phyloP scores from a whole-genome alignment of 345 rosid genomes.

The Eucalyptus marginata region DNA sequence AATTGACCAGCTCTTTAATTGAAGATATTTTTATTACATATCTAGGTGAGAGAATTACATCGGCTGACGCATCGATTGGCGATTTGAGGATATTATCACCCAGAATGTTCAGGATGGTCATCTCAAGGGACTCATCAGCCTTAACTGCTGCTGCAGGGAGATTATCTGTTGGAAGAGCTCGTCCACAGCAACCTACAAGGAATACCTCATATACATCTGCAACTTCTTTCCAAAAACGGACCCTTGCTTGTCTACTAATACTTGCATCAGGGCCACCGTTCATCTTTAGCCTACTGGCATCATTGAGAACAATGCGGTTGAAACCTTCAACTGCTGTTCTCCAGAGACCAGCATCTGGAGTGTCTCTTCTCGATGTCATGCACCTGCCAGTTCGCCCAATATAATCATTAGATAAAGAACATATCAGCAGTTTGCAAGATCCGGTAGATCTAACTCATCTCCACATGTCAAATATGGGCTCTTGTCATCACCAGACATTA shows the following conservation, averaged over 20 bases:
- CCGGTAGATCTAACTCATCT: neutral
- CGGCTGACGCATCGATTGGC: slow-evolving; percentile 64
- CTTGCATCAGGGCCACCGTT: slow-evolving; percentile 32
- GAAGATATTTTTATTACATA: neutral
- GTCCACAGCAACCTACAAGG: slow-evolving; percentile 92
- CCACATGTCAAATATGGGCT: neutral
- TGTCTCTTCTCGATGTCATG: slow-evolving; percentile 93
- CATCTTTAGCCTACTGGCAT: slow-evolving; percentile 22
- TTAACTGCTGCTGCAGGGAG: slow-evolving; percentile 39
- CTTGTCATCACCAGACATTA: neutral
- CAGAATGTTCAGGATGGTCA: slow-evolving; percentile 56
- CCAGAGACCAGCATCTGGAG: slow-evolving; percentile 94
- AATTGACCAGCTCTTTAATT: neutral
- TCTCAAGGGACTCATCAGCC: slow-evolving; percentile 85
- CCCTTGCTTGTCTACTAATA: slow-evolving; percentile 50
- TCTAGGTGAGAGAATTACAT: slow-evolving; percentile 27
- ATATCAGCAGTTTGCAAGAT: neutral
- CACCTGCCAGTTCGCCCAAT: slow-evolving; percentile 26
- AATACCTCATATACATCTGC: slow-evolving; percentile 94
- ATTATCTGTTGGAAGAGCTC: slow-evolving; percentile 75
- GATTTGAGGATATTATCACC: slow-evolving; percentile 74
- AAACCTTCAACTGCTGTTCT: slow-evolving; percentile 85
- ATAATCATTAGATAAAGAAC: neutral
- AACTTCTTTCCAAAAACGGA: slow-evolving; percentile 88
- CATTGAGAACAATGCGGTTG: slow-evolving; percentile 66